Conservation (phyloP, 2,329 filamentous ascomycete genomes). For the Xylariaceae sp. region DNA sequence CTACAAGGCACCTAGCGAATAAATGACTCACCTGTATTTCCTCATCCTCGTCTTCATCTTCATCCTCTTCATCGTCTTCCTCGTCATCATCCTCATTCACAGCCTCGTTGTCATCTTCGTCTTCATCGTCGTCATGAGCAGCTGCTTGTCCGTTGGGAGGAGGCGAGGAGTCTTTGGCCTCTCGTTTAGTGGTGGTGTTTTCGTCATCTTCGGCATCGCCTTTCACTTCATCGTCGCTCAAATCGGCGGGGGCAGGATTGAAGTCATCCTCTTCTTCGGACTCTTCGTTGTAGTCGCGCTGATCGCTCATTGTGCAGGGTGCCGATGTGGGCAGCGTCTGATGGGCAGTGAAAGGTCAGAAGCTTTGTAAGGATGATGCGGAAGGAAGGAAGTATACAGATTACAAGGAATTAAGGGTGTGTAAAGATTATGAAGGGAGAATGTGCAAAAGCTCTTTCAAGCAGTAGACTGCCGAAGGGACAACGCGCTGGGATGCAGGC, state of each 20-base stretch:
- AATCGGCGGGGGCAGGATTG: conserved; percentile 78
- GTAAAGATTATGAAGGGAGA: not conserved
- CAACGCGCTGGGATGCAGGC: too few relatives aligned
- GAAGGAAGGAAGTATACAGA: conserved; percentile 12
- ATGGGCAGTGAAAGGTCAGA: not conserved
- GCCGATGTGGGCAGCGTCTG: conserved; percentile 9
- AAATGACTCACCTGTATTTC: conserved; percentile 66
- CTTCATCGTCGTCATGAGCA: conserved; percentile 55
- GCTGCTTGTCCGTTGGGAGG: conserved; percentile 41
- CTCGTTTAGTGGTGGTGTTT: conserved; percentile 35
- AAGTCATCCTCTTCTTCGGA: conserved; percentile 87
- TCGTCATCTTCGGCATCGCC: conserved; percentile 43
- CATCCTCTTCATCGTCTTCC: conserved; percentile 68
- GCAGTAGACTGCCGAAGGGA: too few relatives aligned
- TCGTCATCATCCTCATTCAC: conserved; percentile 56
- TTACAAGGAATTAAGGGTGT: conserved; percentile 1
- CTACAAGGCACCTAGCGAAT: not conserved
- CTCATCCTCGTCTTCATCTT: conserved; percentile 68
- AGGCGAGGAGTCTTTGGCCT: conserved; percentile 34
- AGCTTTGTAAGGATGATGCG: not conserved
- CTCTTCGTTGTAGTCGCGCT: conserved; percentile 58
- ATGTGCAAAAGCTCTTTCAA: not conserved
- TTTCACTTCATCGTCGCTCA: conserved; percentile 73
- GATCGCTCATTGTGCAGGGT: conserved; percentile 53
- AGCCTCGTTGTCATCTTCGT: conserved; percentile 54